These are phyloP conservation scores for Cajanus cajan DNA, from an alignment of 306 rosid species.

Conservation along the genomic window DNA sequence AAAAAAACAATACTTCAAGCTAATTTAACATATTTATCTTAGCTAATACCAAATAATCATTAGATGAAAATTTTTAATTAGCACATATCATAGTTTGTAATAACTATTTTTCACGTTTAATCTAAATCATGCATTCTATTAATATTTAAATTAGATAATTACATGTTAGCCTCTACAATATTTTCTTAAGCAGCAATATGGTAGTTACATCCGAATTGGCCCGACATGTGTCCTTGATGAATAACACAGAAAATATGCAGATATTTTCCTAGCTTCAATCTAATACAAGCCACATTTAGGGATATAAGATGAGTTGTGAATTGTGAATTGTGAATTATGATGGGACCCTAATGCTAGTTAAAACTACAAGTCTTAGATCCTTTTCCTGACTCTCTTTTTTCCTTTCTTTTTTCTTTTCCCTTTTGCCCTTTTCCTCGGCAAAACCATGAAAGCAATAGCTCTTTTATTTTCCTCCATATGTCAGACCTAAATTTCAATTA, in stretches of 20 bases:
- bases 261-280: slow-evolving; percentile 50
- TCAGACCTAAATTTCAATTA: slow-evolving; percentile 41
- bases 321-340: too few species aligned
- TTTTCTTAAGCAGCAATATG: neutral
- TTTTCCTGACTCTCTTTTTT: too few species aligned
- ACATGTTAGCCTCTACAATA: neutral
- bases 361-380: too few species aligned
- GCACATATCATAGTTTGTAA: neutral
- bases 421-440: slow-evolving; percentile 33
- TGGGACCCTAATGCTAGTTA: too few species aligned
- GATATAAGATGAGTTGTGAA: slow-evolving; percentile 34
- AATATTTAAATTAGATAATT: neutral
- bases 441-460: slow-evolving; percentile 46
- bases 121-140: too few species aligned
- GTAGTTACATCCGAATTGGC: neutral
- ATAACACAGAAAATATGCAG: slow-evolving; percentile 25
- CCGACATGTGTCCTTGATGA: slow-evolving; percentile 24
- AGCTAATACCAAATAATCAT: neutral
- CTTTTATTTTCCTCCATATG: slow-evolving; percentile 57
- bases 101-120: neutral
- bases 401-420: slow-evolving; percentile 37
- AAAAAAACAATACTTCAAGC: neutral
- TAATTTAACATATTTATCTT: neutral
- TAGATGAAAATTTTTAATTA: neutral
- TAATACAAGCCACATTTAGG: slow-evolving; percentile 49